A percentile compares a stretch with the other conserved stretches of the same genome.
phyloP scores from a whole-genome alignment of 106 monocot species.

The Apostasia shenzhenica region DNA sequence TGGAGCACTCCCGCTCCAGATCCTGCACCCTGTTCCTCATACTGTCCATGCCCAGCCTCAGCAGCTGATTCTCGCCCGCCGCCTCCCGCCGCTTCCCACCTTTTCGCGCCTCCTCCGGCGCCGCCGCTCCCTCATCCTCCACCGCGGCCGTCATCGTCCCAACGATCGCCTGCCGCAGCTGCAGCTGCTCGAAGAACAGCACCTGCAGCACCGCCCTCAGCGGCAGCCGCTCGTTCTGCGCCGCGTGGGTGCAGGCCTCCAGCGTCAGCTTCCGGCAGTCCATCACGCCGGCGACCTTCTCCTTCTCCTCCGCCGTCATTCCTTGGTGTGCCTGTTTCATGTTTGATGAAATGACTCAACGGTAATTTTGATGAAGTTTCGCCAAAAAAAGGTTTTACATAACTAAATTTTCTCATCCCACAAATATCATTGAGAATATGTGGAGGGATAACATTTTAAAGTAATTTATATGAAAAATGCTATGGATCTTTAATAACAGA shows the following conservation, averaged over 20 bases:
- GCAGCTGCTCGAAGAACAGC: constrained; percentile 99
- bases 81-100: constrained; percentile 19
- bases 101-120: constrained; percentile 6
- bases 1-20: constrained; percentile 78
- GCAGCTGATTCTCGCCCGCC: constrained; percentile 58
- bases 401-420: no score
- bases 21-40: constrained; percentile 80
- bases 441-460: no score
- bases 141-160: constrained; percentile 38
- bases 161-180: constrained; percentile 81
- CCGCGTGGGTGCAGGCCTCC: constrained; percentile 97
- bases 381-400: no score
- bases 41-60: constrained; percentile 92
- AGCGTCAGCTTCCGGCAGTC: constrained; percentile 92
- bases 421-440: no score
- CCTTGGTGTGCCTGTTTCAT: constrained; percentile 58
- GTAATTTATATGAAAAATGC: no score
- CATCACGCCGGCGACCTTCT: constrained; percentile 63
- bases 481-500: background rate
- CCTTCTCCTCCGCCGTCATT: constrained; percentile 57
- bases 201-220: constrained; percentile 83
- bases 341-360: background rate
- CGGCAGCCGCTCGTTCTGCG: constrained; percentile 97
- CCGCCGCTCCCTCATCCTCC: constrained; percentile 4
- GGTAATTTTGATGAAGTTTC: background rate